These are phyloP conservation scores for Sporisorium scitamineum DNA, from an alignment of 1,284 basidiomycete genomes.

Conservation along the genomic window DNA sequence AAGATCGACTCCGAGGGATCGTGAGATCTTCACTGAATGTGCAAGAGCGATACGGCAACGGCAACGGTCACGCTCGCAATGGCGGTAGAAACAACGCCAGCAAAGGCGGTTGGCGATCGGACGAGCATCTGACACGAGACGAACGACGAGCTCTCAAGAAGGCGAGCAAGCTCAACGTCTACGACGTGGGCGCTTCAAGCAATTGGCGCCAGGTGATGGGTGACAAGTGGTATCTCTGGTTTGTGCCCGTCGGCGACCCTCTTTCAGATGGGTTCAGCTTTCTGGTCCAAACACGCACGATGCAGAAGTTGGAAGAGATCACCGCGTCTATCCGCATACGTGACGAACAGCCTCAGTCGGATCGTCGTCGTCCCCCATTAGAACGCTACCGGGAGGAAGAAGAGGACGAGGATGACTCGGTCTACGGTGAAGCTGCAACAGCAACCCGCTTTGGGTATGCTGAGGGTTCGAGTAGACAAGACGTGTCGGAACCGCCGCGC, in stretches of 20 bases:
- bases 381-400: neutral
- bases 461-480: neutral
- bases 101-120: constrained; percentile 36
- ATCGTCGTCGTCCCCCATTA: neutral
- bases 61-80: neutral
- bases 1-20: constrained; percentile 38
- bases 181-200: constrained; percentile 52
- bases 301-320: constrained; percentile 48
- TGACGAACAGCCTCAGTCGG: constrained; percentile 3
- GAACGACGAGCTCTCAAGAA: constrained; percentile 54
- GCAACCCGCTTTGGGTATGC: constrained; percentile 27
- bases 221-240: constrained; percentile 49
- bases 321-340: constrained; percentile 38
- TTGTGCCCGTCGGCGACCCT: constrained; percentile 57
- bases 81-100: neutral
- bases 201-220: constrained; percentile 64
- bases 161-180: constrained; percentile 61
- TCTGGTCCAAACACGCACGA: constrained; percentile 38
- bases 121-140: constrained; percentile 54
- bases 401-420: constrained; percentile 35
- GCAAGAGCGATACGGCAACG: neutral
- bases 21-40: constrained; percentile 17
- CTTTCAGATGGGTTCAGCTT: constrained; percentile 46
- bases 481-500: neutral
- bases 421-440: constrained; percentile 18